Evolutionary conservation across 1,284 basidiomycete species (phyloP).

Genomic region (Apiotrichum sp.): DNA sequence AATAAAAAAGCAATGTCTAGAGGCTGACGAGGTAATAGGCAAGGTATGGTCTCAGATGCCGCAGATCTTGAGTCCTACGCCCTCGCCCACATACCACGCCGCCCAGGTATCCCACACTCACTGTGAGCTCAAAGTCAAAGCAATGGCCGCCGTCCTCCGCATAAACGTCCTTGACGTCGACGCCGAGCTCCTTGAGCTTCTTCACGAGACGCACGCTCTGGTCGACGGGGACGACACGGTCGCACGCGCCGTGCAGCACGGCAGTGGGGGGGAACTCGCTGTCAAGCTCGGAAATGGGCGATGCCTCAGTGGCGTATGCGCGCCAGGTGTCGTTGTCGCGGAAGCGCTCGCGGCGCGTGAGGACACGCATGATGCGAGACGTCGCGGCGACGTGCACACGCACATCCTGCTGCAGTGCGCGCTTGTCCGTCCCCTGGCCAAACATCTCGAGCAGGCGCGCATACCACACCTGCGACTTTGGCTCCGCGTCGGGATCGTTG

Average conservation of each 20-base stretch:
- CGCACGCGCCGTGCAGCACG: conserved; percentile 24
- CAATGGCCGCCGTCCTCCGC: conserved; percentile 17
- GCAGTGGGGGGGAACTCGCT: conserved; percentile 23
- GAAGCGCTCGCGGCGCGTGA: background rate
- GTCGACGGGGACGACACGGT: conserved; percentile 18
- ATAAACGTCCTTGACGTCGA: conserved; percentile 16
- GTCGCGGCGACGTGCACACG: conserved; percentile 1
- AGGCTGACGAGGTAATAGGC: no score
- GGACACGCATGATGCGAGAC: conserved; percentile 1
- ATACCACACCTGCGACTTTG: background rate
- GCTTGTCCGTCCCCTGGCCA: background rate
- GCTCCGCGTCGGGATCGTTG: background rate
- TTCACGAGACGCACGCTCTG: conserved; percentile 18
- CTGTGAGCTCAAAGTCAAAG: conserved; percentile 24
- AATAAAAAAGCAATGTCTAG: no score
- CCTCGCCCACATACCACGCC: no score
- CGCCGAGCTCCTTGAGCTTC: conserved; percentile 15
- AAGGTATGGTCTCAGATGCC: no score
- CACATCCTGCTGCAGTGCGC: conserved; percentile 6
- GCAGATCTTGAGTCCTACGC: no score
- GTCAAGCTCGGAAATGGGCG: background rate
- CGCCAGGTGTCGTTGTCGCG: conserved; percentile 1
- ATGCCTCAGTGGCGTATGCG: background rate
- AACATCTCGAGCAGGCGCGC: conserved; percentile 1
- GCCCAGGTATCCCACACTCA: conserved; percentile 21